Evolutionary conservation across 768 basidiomycete genomes (phyloP).

Genomic region (Leccinum ochraceum): DNA sequence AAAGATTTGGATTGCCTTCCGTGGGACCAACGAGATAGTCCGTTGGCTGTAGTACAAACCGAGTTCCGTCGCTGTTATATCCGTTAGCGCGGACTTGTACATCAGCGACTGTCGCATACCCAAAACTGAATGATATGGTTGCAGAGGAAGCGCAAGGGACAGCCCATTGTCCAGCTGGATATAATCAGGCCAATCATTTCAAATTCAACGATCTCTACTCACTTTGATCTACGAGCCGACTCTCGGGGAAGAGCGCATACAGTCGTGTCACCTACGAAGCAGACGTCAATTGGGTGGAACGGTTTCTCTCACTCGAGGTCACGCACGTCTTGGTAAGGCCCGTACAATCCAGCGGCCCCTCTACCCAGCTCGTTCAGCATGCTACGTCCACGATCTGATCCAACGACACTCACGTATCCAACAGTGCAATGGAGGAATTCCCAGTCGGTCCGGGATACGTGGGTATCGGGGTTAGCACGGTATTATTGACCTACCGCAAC

Average conservation of each 20-base stretch:
- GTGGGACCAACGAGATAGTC: slow-evolving; percentile 79
- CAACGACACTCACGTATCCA: slow-evolving; percentile 63
- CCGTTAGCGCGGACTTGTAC: not conserved
- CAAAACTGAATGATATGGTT: slow-evolving; percentile 67
- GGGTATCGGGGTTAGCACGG: slow-evolving; percentile 51
- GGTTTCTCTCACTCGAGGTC: not conserved
- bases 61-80: slow-evolving; percentile 24
- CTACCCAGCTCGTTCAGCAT: slow-evolving; percentile 29
- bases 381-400: not conserved
- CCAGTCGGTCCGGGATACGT: slow-evolving; percentile 60
- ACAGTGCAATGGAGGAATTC: slow-evolving; percentile 62
- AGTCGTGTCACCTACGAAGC: slow-evolving; percentile 60
- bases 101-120: slow-evolving; percentile 41
- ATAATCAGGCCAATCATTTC: not conserved
- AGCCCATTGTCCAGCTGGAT: slow-evolving; percentile 67
- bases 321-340: slow-evolving; percentile 75
- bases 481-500: slow-evolving; percentile 54
- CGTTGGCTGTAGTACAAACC: slow-evolving; percentile 67
- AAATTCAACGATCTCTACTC: slow-evolving; percentile 20
- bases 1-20: slow-evolving; percentile 61
- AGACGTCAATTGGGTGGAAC: slow-evolving; percentile 3
- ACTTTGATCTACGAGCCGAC: slow-evolving; percentile 69
- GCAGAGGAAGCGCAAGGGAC: slow-evolving; percentile 66
- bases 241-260: slow-evolving; percentile 58
- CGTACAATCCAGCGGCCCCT: slow-evolving; percentile 70